Percentiles rank a stretch among this genome's conserved stretches.
Conservation (phyloP, 352 stramenopile species). For the Phytophthora niederhauseri region DNA sequence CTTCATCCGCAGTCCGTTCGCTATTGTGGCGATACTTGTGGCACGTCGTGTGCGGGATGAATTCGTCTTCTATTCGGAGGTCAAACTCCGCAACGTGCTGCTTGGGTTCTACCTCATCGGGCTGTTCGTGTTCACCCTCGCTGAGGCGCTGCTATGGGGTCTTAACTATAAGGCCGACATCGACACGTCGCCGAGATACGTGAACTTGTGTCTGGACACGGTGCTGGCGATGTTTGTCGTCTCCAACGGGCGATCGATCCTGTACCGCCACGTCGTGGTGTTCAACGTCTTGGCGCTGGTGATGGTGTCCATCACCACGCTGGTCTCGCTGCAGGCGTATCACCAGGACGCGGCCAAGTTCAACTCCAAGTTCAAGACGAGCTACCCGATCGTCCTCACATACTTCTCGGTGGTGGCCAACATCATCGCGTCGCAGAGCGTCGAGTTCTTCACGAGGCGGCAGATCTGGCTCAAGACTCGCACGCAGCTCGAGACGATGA, state of each 20-base stretch:
- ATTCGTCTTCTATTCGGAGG: slow-evolving; percentile 64
- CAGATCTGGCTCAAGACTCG: slow-evolving; percentile 89
- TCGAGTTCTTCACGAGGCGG: slow-evolving; percentile 82
- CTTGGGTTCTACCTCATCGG: slow-evolving; percentile 66
- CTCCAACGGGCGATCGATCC: slow-evolving; percentile 80
- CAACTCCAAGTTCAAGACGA: slow-evolving; percentile 82
- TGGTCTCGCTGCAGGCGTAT: slow-evolving; percentile 56
- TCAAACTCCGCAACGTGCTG: slow-evolving; percentile 69
- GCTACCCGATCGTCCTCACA: slow-evolving; percentile 82
- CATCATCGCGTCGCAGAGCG: slow-evolving; percentile 77
- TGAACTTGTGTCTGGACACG: slow-evolving; percentile 80
- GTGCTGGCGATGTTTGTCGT: slow-evolving; percentile 88
- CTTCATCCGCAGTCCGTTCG: slow-evolving; percentile 38
- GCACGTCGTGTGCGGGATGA: slow-evolving; percentile 47
- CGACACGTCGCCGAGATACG: slow-evolving; percentile 69
- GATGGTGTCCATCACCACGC: slow-evolving; percentile 51
- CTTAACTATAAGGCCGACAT: slow-evolving; percentile 62
- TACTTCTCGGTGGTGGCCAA: slow-evolving; percentile 83
- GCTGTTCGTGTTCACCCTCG: slow-evolving; percentile 54
- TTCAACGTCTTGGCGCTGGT: slow-evolving; percentile 70
- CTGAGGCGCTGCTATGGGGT: slow-evolving; percentile 58
- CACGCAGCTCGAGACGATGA: slow-evolving; percentile 85
- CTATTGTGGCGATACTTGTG: slow-evolving; percentile 41
- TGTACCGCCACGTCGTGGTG: slow-evolving; percentile 65
- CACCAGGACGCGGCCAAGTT: slow-evolving; percentile 55